Percentiles rank a stretch among this genome's conserved stretches.
Conservation (phyloP, 164 flowering plant genomes). For the Vitis cinerea region DNA sequence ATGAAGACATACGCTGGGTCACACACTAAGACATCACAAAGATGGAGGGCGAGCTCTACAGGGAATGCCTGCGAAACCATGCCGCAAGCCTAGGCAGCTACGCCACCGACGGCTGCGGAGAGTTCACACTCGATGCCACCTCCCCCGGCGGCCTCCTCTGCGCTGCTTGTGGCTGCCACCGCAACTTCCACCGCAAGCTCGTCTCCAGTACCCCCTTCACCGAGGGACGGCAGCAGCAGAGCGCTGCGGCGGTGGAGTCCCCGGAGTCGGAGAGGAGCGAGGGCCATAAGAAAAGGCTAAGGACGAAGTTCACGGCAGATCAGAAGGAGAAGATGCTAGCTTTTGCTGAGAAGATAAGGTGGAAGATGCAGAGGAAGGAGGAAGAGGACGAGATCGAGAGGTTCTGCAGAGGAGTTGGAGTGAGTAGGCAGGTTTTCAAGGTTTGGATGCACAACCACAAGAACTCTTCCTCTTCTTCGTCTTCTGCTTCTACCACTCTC, state of each 20-base stretch:
- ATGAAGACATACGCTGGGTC: too few relatives aligned
- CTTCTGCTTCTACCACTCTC: constrained; percentile 19
- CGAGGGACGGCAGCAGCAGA: not conserved
- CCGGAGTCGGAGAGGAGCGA: constrained; percentile 3
- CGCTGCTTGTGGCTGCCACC: constrained; percentile 48
- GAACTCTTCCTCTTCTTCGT: constrained; percentile 21
- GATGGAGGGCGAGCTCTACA: constrained; percentile 12
- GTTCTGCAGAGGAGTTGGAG: constrained; percentile 28
- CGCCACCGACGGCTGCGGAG: constrained; percentile 48
- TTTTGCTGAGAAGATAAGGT: constrained; percentile 36
- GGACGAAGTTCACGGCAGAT: constrained; percentile 34
- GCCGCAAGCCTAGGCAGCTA: constrained; percentile 42
- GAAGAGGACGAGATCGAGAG: constrained; percentile 21
- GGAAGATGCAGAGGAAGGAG: constrained; percentile 26
- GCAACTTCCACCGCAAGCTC: constrained; percentile 41
- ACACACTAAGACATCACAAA: too few relatives aligned
- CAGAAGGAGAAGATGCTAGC: constrained; percentile 43
- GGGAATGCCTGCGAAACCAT: constrained; percentile 40
- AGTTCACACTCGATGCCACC: constrained; percentile 28
- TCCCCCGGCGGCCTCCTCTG: constrained; percentile 20
- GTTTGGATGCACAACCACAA: constrained; percentile 40
- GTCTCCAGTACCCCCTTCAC: not conserved
- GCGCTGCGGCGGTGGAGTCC: constrained; percentile 3
- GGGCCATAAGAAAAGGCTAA: constrained; percentile 21
- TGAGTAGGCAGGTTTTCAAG: constrained; percentile 27